These are phyloP conservation scores for Isoetes taiwanensis DNA, from an alignment of 75 land plant genomes.

Conservation along the genomic window DNA sequence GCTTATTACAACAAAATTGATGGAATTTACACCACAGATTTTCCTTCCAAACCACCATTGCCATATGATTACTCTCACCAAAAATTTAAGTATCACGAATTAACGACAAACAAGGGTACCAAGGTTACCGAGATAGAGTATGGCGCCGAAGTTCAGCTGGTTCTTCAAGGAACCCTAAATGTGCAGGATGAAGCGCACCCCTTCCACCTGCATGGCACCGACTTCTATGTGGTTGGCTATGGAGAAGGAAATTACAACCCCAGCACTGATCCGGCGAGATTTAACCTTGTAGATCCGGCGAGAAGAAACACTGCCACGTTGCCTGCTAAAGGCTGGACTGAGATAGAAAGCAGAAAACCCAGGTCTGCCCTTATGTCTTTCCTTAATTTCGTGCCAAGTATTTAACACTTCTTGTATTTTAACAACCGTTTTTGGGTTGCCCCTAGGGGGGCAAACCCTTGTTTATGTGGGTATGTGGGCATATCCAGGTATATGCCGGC, in stretches of 20 bases:
- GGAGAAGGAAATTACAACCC: conserved; percentile 40
- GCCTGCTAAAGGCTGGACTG: too few species aligned
- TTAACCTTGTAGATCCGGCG: conserved; percentile 39
- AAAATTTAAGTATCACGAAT: too few species aligned
- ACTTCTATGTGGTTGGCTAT: conserved; percentile 38
- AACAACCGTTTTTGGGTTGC: too few species aligned
- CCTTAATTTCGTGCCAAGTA: too few species aligned
- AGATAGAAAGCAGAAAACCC: too few species aligned
- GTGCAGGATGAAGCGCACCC: conserved; percentile 15
- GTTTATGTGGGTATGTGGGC: too few species aligned
- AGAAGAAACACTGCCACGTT: conserved; percentile 29
- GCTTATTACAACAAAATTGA: conserved; percentile 45
- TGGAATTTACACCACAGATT: conserved; percentile 24
- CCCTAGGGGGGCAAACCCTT: too few species aligned
- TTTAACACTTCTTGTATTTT: too few species aligned
- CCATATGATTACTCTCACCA: conserved; percentile 40
- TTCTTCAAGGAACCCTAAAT: conserved; percentile 20
- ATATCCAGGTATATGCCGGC: too few species aligned
- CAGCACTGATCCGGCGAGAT: conserved; percentile 10
- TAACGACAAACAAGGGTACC: conserved; percentile 32
- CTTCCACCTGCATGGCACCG: conserved; percentile 36
- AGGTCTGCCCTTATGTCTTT: too few species aligned
- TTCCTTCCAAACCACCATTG: conserved; percentile 22
- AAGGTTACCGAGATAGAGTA: conserved; percentile 18
- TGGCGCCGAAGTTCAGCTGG: conserved; percentile 19